Evolutionary conservation across 1,284 basidiomycete genomes (phyloP).

Genomic region (Ceratobasidium sp.): DNA sequence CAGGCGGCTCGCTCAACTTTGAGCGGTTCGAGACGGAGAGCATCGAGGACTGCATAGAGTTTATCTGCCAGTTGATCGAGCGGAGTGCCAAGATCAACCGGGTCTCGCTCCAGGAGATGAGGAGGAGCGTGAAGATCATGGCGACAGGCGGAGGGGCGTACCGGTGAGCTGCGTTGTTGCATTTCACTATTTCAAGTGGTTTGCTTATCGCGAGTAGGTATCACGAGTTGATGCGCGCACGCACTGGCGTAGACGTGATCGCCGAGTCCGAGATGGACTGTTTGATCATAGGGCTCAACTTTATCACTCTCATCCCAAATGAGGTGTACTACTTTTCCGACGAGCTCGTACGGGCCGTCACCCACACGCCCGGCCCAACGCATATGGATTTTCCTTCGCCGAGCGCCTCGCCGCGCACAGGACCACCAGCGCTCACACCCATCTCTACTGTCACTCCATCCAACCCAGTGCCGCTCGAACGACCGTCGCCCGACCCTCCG

Average conservation of each 20-base stretch:
- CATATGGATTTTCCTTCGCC: conserved; percentile 42
- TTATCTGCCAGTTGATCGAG: conserved; percentile 87
- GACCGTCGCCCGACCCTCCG: conserved; percentile 92
- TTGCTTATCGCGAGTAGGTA: conserved; percentile 59
- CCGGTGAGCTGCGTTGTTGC: conserved; percentile 47
- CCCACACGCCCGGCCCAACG: conserved; percentile 60
- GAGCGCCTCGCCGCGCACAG: conserved; percentile 24
- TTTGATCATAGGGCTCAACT: conserved; percentile 94
- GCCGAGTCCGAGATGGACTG: conserved; percentile 99
- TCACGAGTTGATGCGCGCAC: conserved; percentile 79
- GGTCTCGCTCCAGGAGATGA: conserved; percentile 91
- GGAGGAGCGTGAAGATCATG: conserved; percentile 92
- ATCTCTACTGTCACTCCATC: neutral
- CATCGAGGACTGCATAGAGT: conserved; percentile 84
- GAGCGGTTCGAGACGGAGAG: conserved; percentile 95
- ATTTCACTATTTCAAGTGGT: neutral
- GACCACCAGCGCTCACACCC: conserved; percentile 31
- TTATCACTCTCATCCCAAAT: conserved; percentile 94
- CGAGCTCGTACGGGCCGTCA: conserved; percentile 85
- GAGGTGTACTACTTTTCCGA: conserved; percentile 99
- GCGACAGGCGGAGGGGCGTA: conserved; percentile 98
- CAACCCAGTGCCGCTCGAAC: conserved; percentile 60
- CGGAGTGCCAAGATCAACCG: conserved; percentile 87
- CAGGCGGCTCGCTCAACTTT: conserved; percentile 97
- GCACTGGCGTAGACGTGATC: conserved; percentile 83